Conservation (phyloP, 495 filamentous ascomycete species). For the Hyaloscypha variabilis region DNA sequence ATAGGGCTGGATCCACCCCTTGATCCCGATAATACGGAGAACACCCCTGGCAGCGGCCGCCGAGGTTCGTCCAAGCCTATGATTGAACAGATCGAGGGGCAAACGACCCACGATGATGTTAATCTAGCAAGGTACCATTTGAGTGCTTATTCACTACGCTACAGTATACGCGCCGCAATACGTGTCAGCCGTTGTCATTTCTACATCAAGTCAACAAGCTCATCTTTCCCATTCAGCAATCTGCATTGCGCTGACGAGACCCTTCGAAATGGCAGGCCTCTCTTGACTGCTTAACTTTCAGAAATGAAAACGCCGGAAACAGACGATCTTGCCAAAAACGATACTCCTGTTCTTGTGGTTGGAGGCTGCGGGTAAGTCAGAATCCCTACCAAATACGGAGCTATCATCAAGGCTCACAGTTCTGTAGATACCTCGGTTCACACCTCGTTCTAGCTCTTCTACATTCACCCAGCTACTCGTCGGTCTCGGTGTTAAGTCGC, state of each 20-base stretch:
- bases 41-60: neutral
- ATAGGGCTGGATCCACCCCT: neutral
- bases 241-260: neutral
- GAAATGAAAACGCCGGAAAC: neutral
- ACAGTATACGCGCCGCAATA: neutral
- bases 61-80: neutral
- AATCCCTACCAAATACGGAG: neutral
- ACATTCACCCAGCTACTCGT: slow-evolving; percentile 51
- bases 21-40: neutral
- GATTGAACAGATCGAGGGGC: neutral
- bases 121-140: neutral
- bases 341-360: neutral
- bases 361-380: neutral
- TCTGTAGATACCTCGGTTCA: slow-evolving; percentile 63
- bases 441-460: slow-evolving; percentile 62
- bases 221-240: neutral
- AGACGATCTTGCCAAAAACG: neutral
- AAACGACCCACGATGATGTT: neutral
- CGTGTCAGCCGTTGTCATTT: neutral
- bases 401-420: too few species aligned
- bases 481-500: slow-evolving; percentile 80
- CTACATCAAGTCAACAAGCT: neutral
- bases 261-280: neutral
- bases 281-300: neutral
- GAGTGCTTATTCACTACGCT: neutral